A percentile compares a stretch with the other conserved stretches of the same genome.
Conservation (phyloP, 192 early-diverging fungal species). For the Podila verticillata region DNA sequence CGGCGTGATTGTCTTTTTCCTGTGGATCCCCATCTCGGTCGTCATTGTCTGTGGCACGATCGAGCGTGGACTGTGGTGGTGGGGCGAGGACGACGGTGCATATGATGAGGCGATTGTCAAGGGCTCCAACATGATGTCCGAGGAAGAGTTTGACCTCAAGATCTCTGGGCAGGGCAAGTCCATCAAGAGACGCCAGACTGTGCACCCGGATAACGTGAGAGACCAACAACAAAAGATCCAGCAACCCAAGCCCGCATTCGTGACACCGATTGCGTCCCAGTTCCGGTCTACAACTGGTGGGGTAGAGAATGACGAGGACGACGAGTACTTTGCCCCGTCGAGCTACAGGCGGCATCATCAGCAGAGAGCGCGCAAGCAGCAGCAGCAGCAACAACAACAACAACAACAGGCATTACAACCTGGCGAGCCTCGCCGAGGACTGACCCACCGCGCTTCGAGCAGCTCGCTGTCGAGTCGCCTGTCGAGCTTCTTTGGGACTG, state of each 20-base stretch:
- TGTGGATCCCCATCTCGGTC: conserved; percentile 47
- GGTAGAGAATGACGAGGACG: not conserved
- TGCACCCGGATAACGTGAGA: conserved; percentile 22
- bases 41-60: conserved; percentile 51
- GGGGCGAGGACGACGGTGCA: conserved; percentile 50
- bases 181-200: conserved; percentile 36
- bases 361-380: conserved; percentile 39
- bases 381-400: conserved; percentile 10
- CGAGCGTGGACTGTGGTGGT: conserved; percentile 51
- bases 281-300: conserved; percentile 19
- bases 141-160: conserved; percentile 52
- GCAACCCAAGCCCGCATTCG: conserved; percentile 44
- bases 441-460: conserved; percentile 21
- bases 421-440: not conserved
- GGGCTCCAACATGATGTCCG: conserved; percentile 49
- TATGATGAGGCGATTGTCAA: conserved; percentile 17
- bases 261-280: conserved; percentile 46
- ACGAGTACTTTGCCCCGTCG: conserved; percentile 30
- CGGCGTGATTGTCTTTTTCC: conserved; percentile 31
- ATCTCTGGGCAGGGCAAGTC: conserved; percentile 30
- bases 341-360: conserved; percentile 47
- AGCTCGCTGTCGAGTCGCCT: conserved; percentile 38
- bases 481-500: conserved; percentile 44
- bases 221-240: conserved; percentile 34
- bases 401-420: not conserved